These are phyloP conservation scores for Dactylonectria estremocensis DNA, from an alignment of 2,329 filamentous ascomycete genomes.

Conservation along the genomic window DNA sequence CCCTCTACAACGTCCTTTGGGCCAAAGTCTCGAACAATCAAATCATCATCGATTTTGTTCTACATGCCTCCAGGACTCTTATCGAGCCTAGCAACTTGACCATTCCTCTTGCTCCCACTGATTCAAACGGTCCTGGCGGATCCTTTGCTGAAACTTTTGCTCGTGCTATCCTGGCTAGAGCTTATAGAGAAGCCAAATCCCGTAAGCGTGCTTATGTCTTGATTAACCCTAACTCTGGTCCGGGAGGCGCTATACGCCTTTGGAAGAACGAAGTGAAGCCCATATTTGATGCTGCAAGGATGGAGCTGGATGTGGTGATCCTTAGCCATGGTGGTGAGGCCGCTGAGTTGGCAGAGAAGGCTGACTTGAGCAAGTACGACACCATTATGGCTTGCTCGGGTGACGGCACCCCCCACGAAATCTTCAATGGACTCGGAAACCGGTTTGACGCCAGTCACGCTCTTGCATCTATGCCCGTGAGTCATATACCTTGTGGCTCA, in stretches of 20 bases:
- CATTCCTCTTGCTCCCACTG: too few relatives aligned
- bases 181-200: slow-evolving; percentile 79
- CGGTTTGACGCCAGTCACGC: slow-evolving; percentile 82
- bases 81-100: slow-evolving; percentile 70
- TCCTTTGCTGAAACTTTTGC: too few relatives aligned
- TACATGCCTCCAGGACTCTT: slow-evolving; percentile 70
- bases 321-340: slow-evolving; percentile 85
- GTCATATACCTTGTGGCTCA: slow-evolving; percentile 91
- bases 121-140: slow-evolving; percentile 69
- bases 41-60: too few relatives aligned
- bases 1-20: slow-evolving; percentile 89
- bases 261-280: slow-evolving; percentile 85
- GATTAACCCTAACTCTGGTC: slow-evolving; percentile 91
- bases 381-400: slow-evolving; percentile 91
- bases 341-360: slow-evolving; percentile 78
- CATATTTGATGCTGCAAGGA: slow-evolving; percentile 85
- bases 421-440: slow-evolving; percentile 92
- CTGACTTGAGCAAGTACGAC: slow-evolving; percentile 87
- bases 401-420: slow-evolving; percentile 91
- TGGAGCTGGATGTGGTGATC: slow-evolving; percentile 79
- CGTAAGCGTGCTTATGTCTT: slow-evolving; percentile 88
- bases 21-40: too few relatives aligned
- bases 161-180: slow-evolving; percentile 78
- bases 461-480: slow-evolving; percentile 82
- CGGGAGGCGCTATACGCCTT: slow-evolving; percentile 79